Evolutionary conservation across 2,329 filamentous ascomycete species (phyloP).

Genomic region (Colletotrichum agaves): DNA sequence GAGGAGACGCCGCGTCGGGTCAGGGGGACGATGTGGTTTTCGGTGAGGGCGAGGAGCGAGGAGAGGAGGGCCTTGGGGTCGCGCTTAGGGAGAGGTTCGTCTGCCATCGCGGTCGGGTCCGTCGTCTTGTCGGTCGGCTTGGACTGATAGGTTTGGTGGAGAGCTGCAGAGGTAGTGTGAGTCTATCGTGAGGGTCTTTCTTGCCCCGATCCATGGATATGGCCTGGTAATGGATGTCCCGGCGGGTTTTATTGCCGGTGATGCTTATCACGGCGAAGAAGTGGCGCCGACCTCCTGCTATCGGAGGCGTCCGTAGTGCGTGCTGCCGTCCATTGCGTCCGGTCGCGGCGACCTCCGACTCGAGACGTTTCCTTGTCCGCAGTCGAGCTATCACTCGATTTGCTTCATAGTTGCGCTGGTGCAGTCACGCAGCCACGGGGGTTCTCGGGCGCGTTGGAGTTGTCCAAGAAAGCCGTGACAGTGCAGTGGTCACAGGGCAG

Average conservation of each 20-base stretch:
- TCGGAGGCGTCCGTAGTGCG: slow-evolving; percentile 37
- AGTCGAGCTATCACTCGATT: slow-evolving; percentile 4
- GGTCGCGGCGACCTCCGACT: slow-evolving; percentile 40
- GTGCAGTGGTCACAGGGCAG: too few species aligned
- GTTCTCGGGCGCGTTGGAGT: neutral
- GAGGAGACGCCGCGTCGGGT: slow-evolving; percentile 60
- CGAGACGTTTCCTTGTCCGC: neutral
- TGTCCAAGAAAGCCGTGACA: neutral
- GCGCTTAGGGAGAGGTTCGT: slow-evolving; percentile 22
- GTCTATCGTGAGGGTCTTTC: neutral
- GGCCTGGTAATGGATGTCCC: neutral
- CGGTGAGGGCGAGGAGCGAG: slow-evolving; percentile 55
- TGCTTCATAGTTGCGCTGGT: neutral
- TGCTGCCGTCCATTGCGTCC: slow-evolving; percentile 12
- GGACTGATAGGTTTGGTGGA: neutral
- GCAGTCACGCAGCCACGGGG: neutral
- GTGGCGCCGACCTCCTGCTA: slow-evolving; percentile 34
- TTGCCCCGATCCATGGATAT: neutral
- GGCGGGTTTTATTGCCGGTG: slow-evolving; percentile 28
- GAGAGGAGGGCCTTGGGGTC: slow-evolving; percentile 46
- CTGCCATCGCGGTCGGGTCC: slow-evolving; percentile 36
- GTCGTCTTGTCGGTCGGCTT: neutral
- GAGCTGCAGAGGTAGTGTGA: neutral
- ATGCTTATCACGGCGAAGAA: slow-evolving; percentile 32
- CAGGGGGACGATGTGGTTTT: slow-evolving; percentile 61